These are phyloP conservation scores for Geotrichum candidum DNA, from an alignment of 1,139 yeast genomes.

Conservation along the genomic window DNA sequence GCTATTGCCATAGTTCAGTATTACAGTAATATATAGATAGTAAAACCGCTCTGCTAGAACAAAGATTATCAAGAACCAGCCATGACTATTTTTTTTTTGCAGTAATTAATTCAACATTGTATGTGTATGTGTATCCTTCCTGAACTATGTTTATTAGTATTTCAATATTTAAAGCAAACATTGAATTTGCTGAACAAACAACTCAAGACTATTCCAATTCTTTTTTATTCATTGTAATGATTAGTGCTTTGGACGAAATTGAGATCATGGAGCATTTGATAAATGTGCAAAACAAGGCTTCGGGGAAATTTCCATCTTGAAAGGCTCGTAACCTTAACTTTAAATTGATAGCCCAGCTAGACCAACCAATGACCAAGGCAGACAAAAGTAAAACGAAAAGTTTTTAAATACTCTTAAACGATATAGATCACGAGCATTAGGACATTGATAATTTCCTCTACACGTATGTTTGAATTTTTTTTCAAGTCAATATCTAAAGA, in stretches of 20 bases:
- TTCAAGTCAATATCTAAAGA: no score
- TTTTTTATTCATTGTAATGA: no score
- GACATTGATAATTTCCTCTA: no score
- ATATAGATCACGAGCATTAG: no score
- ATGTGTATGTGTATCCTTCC: neutral
- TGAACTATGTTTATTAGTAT: no score
- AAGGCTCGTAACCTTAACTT: neutral
- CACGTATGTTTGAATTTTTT: no score
- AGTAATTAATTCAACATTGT: neutral
- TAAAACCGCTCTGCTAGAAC: neutral
- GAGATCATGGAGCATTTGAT: no score
- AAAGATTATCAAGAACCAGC: neutral
- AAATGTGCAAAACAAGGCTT: neutral
- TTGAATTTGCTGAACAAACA: no score
- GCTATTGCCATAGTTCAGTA: neutral
- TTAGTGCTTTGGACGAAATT: no score
- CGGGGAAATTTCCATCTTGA: neutral
- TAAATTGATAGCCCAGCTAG: neutral
- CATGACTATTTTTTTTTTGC: neutral
- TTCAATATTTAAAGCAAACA: no score
- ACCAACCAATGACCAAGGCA: neutral
- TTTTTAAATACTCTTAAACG: neutral
- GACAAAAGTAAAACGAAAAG: neutral
- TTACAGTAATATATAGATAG: neutral
- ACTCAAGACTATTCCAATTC: no score